Evolutionary conservation across 1,284 basidiomycete genomes (phyloP).

Genomic region (Neotropicomus parvogracilis): DNA sequence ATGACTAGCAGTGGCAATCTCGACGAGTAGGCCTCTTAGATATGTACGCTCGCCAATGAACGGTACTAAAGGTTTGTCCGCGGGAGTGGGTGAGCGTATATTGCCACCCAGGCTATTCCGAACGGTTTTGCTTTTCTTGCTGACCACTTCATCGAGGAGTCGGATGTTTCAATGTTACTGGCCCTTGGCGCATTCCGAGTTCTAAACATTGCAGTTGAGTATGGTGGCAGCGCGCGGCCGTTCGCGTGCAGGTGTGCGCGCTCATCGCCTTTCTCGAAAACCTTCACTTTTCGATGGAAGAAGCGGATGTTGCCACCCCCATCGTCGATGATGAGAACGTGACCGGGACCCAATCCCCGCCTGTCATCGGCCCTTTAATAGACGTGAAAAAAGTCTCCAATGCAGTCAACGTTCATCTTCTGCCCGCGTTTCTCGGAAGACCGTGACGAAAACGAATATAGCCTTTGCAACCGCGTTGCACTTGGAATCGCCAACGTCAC

Average conservation of each 20-base stretch:
- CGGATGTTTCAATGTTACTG: no score
- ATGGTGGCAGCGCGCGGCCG: no score
- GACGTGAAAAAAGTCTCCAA: slow-evolving; percentile 60
- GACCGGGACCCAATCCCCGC: slow-evolving; percentile 11
- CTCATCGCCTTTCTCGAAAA: slow-evolving; percentile 86
- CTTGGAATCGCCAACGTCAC: slow-evolving; percentile 88
- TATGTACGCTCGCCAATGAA: no score
- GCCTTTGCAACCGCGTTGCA: slow-evolving; percentile 82
- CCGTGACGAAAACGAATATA: slow-evolving; percentile 82
- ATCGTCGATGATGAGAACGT: slow-evolving; percentile 30
- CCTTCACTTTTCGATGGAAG: slow-evolving; percentile 88
- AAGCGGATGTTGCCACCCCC: slow-evolving; percentile 36
- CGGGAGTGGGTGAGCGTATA: no score
- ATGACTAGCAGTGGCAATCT: no score
- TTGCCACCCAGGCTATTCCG: no score
- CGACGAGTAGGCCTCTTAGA: no score
- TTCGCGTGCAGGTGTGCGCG: slow-evolving; percentile 83
- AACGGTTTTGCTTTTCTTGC: no score
- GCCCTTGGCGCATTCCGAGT: no score
- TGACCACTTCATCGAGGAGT: no score
- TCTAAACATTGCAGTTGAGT: no score
- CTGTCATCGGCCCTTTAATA: slow-evolving; percentile 16
- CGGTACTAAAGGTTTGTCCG: no score
- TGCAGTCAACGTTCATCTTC: slow-evolving; percentile 70
- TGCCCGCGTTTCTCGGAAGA: slow-evolving; percentile 79